Conservation (phyloP, 306 rosid species). For the Lotus japonicus region DNA sequence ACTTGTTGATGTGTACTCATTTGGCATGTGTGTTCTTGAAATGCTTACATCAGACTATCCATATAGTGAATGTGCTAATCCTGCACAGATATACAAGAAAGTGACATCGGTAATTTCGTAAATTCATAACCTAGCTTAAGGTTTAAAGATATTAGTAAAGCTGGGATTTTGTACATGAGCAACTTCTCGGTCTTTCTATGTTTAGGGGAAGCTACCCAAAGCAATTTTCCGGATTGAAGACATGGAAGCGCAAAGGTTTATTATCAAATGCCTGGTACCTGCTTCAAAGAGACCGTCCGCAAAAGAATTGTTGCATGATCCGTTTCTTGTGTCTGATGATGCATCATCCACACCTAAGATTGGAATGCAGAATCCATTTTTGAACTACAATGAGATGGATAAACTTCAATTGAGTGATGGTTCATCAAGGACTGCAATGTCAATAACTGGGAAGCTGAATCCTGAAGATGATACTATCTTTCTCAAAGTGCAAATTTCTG, state of each 20-base stretch:
- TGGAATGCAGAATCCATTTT: constrained; percentile 52
- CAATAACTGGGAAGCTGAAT: constrained; percentile 84
- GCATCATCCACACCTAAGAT: constrained; percentile 20
- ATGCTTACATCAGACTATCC: constrained; percentile 85
- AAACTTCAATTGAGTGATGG: constrained; percentile 35
- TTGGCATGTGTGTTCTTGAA: constrained; percentile 95
- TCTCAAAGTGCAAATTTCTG: constrained; percentile 68
- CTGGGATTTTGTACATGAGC: not conserved
- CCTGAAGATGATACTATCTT: constrained; percentile 64
- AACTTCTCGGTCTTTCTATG: constrained; percentile 12
- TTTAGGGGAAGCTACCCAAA: constrained; percentile 80
- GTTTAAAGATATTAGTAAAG: not conserved
- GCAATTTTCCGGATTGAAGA: constrained; percentile 60
- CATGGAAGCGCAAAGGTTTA: constrained; percentile 52
- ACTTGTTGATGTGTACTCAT: constrained; percentile 90
- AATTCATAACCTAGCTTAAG: constrained; percentile 12
- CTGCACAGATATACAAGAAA: constrained; percentile 94
- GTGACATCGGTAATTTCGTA: constrained; percentile 74
- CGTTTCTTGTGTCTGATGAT: constrained; percentile 51
- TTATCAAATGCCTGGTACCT: constrained; percentile 60
- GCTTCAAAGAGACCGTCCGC: constrained; percentile 66
- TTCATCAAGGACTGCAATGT: constrained; percentile 52
- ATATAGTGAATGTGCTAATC: constrained; percentile 70
- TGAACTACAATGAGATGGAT: constrained; percentile 58
- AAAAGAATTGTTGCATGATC: constrained; percentile 61